Base-by-base conservation (phyloP, 83 land plant genomes). In the Picea mariana region DNA sequence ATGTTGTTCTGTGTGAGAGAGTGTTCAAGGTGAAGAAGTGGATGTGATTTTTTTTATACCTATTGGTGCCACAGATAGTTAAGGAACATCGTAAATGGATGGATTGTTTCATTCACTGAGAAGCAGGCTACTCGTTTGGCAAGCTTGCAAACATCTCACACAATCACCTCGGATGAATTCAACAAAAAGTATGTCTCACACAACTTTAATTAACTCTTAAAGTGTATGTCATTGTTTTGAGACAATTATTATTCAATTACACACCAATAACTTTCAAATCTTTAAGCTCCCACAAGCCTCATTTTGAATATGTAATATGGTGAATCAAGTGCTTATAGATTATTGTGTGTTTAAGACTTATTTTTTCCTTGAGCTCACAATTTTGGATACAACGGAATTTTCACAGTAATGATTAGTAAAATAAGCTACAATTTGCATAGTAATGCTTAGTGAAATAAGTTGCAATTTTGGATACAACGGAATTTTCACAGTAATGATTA, bases 61-160 rank as follows among this genome's bases (percentile, higher is more conserved):
- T 16, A 65, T 49, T 55, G 18, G 78, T 83, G 83, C 21, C 77
- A 42, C 86, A 88, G 62, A 90, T 67, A 85, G 85, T 86, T 93
- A 94, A 93, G 93, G 93, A 81, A 81, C 66, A 81, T 89, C 95
- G 82, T 96, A 97, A 98, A 90, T 90, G 98, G 99, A 97, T 90
- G 98, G 99, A 91, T 93, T 97, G 82, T 93, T 97, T 90, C 99
- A 97, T 97, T 95, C 99, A 93, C 99, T 93, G 99, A 92, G 94
- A 95, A 98, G 98, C 99, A 97, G 95, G 99, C 98, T 81, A 98
- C 99, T 80, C 97, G 99, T 81, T 92, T 52, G 31, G 31, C 31
- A 27, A 27, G 31, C 0, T 91, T 97, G 60, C 95, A 97, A 63
- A 97, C 98, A 23, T 95, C 98, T 67, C 98, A 97, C 85, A 97